Evolutionary conservation across 305 asterid genomes (phyloP), one percentile per base, ranked within the genome.

Genomic region (Rubia tinctorum): DNA sequence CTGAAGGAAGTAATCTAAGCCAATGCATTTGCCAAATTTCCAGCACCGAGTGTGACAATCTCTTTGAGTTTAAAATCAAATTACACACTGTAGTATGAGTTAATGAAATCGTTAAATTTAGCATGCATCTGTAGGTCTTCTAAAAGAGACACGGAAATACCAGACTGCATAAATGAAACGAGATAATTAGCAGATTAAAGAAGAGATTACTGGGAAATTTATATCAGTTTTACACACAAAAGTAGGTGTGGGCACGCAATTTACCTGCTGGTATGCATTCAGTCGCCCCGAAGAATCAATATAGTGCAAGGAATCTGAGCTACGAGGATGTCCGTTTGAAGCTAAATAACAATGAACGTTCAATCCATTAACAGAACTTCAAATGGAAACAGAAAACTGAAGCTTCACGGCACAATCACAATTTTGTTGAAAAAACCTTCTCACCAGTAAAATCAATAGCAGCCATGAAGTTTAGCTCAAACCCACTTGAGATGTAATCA

Each of bases 391-490:
- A 43, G 20, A 76, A 17, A 15, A 82, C 63, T 27, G 73, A 74
- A 14, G 17, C 58, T 37, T 68, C 65, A 43, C 51, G 42, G 37
- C 62, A n/a, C 13, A 18, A 14, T 34, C 30, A 42, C 22, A 44
- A 40, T 49, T 59, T 61, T 6, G 49, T 34, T 8, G 17, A 10
- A n/a, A 8, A 14, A 72, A n/a, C 69, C 45, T 71, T 63, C 44
- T 40, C 73, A 90, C 97, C 98, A 43, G 96, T 92, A 84, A 90
- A 92, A 84, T 92, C 97, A 80, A 92, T 88, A 62, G 96, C 96
- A 69, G 90, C 96, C 96, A 89, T 90, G 78, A 92, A 92, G 79
- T 79, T 88, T 37, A 92, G 96, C 80, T 92, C 97, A 78, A 82
- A 92, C 75, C 96, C 98, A 77, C 91, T 90, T 55, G 97, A 89